These are phyloP conservation scores for Zygosaccharomyces pseudobailii DNA, from an alignment of 1,139 yeast genomes.

Conservation along the genomic window DNA sequence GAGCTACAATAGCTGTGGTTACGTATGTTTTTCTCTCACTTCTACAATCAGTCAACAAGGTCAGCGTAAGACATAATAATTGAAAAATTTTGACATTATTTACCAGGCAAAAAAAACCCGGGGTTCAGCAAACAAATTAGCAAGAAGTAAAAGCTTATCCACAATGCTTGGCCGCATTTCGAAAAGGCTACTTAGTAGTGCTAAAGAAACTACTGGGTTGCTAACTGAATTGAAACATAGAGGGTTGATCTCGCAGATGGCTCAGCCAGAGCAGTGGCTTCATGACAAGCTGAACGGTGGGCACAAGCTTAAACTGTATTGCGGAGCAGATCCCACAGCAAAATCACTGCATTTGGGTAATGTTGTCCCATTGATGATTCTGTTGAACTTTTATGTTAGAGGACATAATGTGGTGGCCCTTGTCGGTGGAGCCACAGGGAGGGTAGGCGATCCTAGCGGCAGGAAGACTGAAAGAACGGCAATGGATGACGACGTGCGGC, in stretches of 20 bases:
- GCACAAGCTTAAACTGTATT: constrained; percentile 56
- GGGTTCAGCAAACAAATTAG: not conserved
- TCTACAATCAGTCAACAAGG: not conserved
- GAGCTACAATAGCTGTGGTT: not conserved
- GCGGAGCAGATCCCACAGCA: constrained; percentile 98
- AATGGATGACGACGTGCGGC: constrained; percentile 49
- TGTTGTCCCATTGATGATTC: constrained; percentile 75
- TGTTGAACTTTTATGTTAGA: constrained; percentile 74
- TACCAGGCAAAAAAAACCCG: not conserved
- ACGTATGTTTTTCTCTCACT: not conserved
- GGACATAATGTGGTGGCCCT: constrained; percentile 82
- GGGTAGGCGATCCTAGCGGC: constrained; percentile 97
- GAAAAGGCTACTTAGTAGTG: constrained; percentile 9
- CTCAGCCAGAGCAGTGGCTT: constrained; percentile 28
- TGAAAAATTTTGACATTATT: not conserved
- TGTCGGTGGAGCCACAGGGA: constrained; percentile 98
- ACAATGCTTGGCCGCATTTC: constrained; percentile 1
- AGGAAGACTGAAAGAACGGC: constrained; percentile 66
- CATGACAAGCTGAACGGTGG: constrained; percentile 25
- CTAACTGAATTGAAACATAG: constrained; percentile 27
- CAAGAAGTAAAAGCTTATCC: not conserved
- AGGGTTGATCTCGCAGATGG: constrained; percentile 36
- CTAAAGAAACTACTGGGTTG: constrained; percentile 9
- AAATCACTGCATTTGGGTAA: constrained; percentile 86
- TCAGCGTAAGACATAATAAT: not conserved